A percentile compares a stretch with the other conserved stretches of the same genome.
Conservation (phyloP, 768 basidiomycete species). For the Podaxis sp. region DNA sequence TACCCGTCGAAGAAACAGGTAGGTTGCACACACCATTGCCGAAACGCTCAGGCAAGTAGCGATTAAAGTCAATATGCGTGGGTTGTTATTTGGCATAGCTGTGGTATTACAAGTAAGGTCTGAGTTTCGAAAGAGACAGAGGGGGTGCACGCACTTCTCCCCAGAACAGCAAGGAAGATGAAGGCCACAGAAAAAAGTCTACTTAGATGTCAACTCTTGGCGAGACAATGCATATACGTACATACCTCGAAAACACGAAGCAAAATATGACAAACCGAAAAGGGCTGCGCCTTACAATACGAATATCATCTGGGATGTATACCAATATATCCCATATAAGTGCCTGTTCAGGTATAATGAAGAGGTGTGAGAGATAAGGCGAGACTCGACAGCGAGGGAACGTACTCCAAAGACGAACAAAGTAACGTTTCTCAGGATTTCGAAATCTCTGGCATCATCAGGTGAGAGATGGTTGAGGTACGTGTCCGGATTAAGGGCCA, state of each 20-base stretch:
- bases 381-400: background rate
- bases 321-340: background rate
- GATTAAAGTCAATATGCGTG: background rate
- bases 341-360: background rate
- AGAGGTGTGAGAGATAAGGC: background rate
- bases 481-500: background rate
- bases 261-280: background rate
- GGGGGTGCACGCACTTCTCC: background rate
- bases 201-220: background rate
- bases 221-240: background rate
- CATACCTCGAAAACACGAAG: slow-evolving; percentile 5
- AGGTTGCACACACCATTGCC: slow-evolving; percentile 17
- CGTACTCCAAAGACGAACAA: background rate
- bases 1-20: slow-evolving; percentile 32
- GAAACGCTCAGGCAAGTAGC: background rate
- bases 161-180: background rate
- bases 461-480: slow-evolving; percentile 9
- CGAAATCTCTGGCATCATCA: background rate
- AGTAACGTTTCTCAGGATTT: background rate
- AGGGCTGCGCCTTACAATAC: background rate
- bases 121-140: background rate
- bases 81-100: background rate
- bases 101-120: background rate
- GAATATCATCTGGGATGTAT: background rate
- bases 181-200: background rate